Evolutionary conservation across 2,329 filamentous ascomycete species (phyloP).

Genomic region (Podosphaera leucotricha): DNA sequence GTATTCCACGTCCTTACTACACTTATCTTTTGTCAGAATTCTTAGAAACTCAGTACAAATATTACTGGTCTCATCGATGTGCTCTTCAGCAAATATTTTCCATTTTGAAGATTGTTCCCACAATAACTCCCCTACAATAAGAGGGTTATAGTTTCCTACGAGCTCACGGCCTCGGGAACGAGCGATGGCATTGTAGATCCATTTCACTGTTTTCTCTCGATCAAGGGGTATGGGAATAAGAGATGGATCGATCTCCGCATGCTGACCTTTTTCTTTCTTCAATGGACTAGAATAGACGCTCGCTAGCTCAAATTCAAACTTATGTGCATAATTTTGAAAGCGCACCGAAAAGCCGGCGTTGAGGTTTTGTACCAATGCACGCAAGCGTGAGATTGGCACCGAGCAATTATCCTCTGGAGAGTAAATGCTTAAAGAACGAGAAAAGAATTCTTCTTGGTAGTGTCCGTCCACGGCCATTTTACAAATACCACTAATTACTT

Average conservation of each 20-base stretch:
- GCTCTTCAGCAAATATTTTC: slow-evolving; percentile 12
- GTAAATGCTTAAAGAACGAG: neutral
- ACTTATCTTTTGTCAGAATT: slow-evolving; percentile 6
- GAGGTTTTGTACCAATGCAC: slow-evolving; percentile 14
- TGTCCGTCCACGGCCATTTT: slow-evolving; percentile 14
- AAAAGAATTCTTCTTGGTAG: slow-evolving; percentile 16
- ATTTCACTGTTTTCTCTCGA: slow-evolving; percentile 8
- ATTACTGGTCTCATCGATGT: slow-evolving; percentile 7
- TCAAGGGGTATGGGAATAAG: slow-evolving; percentile 3
- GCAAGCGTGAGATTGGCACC: slow-evolving; percentile 8
- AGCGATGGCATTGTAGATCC: slow-evolving; percentile 8
- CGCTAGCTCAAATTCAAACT: slow-evolving; percentile 9
- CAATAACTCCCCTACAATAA: slow-evolving; percentile 19
- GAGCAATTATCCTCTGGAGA: neutral
- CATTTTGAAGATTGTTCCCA: slow-evolving; percentile 18
- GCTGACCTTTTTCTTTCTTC: neutral
- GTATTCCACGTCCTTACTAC: slow-evolving; percentile 6
- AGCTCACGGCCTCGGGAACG: slow-evolving; percentile 16
- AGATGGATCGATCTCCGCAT: neutral
- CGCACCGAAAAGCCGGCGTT: slow-evolving; percentile 12
- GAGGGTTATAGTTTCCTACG: slow-evolving; percentile 18
- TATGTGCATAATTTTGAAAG: slow-evolving; percentile 13
- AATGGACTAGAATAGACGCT: neutral
- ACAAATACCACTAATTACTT: slow-evolving; percentile 13
- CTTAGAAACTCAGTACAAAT: slow-evolving; percentile 8